Percentiles rank a stretch among this genome's conserved stretches.
phyloP scores from a whole-genome alignment of 768 basidiomycete genomes.

The Flagelloscypha sp. region DNA sequence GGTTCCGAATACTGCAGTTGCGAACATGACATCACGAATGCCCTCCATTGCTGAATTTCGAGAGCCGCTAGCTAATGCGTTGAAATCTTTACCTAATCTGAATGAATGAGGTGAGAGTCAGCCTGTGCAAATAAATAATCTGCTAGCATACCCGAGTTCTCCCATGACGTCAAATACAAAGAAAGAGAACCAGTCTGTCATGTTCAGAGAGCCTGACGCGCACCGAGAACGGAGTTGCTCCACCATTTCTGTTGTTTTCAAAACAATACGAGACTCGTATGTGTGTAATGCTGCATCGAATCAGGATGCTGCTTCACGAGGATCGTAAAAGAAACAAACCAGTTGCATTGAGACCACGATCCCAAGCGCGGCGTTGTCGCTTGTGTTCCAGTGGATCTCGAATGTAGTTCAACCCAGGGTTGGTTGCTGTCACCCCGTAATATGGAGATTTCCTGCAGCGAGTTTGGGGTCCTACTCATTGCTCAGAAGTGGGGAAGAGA shows the following conservation, averaged over 20 bases:
- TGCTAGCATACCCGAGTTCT: too few relatives aligned
- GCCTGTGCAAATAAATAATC: too few relatives aligned
- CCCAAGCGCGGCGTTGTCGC: not conserved
- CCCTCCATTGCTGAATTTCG: not conserved
- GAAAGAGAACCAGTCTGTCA: slow-evolving; percentile 1
- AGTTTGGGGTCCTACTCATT: too few relatives aligned
- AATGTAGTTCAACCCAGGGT: too few relatives aligned
- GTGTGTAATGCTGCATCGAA: too few relatives aligned
- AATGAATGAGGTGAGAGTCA: too few relatives aligned
- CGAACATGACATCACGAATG: not conserved
- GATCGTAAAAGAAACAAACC: slow-evolving; percentile 1
- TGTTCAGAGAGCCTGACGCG: too few relatives aligned
- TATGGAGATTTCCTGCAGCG: too few relatives aligned
- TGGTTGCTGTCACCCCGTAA: too few relatives aligned
- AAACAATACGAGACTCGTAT: not conserved
- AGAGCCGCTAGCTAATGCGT: not conserved
- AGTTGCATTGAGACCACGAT: slow-evolving; percentile 1
- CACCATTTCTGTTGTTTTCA: not conserved
- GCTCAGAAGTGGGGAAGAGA: too few relatives aligned
- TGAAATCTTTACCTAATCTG: slow-evolving; percentile 2
- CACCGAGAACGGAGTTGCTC: not conserved
- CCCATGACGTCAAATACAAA: slow-evolving; percentile 2
- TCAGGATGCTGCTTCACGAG: too few relatives aligned
- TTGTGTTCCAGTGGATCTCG: too few relatives aligned
- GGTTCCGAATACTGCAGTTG: not conserved